These are phyloP conservation scores for Pleurostoma richardsiae DNA, from an alignment of 2,329 filamentous ascomycete genomes.

Conservation along the genomic window DNA sequence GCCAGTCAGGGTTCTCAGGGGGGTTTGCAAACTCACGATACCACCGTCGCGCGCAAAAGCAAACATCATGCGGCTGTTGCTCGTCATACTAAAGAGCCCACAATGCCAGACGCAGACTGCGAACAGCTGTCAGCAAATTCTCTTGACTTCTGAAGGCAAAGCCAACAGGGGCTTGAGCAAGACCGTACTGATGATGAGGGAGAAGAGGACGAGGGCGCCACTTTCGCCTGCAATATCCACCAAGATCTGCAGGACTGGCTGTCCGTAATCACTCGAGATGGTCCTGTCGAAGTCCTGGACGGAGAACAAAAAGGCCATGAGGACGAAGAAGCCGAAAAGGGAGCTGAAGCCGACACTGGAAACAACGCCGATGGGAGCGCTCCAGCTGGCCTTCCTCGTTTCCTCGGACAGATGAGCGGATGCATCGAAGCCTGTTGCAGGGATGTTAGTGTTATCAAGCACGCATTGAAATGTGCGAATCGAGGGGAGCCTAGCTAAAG, in stretches of 20 bases:
- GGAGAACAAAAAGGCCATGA: constrained; percentile 51
- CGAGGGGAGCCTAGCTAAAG: too few species aligned
- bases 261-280: constrained; percentile 35
- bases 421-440: constrained; percentile 44
- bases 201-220: constrained; percentile 50
- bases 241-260: constrained; percentile 55
- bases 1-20: neutral
- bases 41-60: constrained; percentile 52
- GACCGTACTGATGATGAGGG: constrained; percentile 38
- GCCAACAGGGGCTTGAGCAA: too few species aligned
- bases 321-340: constrained; percentile 54
- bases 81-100: constrained; percentile 52
- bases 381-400: constrained; percentile 50
- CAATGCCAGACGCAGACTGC: constrained; percentile 55
- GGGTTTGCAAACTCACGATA: constrained; percentile 25
- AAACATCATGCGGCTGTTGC: constrained; percentile 56
- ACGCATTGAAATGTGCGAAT: too few species aligned
- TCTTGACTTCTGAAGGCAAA: neutral
- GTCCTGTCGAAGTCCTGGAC: constrained; percentile 51
- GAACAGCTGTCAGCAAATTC: neutral
- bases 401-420: constrained; percentile 54
- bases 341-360: constrained; percentile 51
- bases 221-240: constrained; percentile 51
- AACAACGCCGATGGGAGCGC: constrained; percentile 52
- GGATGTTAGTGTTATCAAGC: neutral